Evolutionary conservation across 164 flowering plant genomes (phyloP).

Genomic region (Akebia trifoliata): DNA sequence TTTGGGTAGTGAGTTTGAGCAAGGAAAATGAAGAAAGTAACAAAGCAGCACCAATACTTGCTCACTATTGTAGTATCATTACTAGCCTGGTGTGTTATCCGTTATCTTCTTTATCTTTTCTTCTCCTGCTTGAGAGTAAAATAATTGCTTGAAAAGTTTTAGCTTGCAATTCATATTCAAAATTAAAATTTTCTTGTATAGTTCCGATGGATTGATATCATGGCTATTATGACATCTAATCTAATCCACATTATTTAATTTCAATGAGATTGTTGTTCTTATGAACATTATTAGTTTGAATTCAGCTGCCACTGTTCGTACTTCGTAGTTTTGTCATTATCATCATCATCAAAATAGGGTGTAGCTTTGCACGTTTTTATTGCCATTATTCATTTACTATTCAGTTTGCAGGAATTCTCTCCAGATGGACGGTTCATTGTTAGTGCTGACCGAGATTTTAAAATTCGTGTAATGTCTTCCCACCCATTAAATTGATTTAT

Average conservation of each 20-base stretch:
- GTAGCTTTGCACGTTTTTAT: not conserved
- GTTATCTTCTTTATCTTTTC: not conserved
- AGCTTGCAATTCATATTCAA: not conserved
- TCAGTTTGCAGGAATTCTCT: slow-evolving; percentile 73
- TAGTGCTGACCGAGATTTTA: slow-evolving; percentile 92
- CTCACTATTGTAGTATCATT: slow-evolving; percentile 95
- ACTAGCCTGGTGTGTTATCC: slow-evolving; percentile 66
- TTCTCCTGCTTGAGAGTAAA: not conserved
- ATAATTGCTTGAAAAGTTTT: not conserved
- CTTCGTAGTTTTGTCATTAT: not conserved
- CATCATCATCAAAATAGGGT: not conserved
- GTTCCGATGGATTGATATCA: no score
- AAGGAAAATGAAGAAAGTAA: slow-evolving; percentile 28
- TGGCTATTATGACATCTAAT: no score
- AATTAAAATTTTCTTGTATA: no score
- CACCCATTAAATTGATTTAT: not conserved
- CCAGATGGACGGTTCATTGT: slow-evolving; percentile 75
- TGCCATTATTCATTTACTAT: slow-evolving; percentile 5
- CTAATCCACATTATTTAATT: not conserved
- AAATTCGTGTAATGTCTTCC: slow-evolving; percentile 69
- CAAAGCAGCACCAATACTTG: slow-evolving; percentile 65
- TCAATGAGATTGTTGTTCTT: not conserved
- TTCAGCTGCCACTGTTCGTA: not conserved
- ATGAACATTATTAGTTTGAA: not conserved
- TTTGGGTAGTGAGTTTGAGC: slow-evolving; percentile 58